Conservation (phyloP, 352 stramenopile species). For the Peronospora farinosa region DNA sequence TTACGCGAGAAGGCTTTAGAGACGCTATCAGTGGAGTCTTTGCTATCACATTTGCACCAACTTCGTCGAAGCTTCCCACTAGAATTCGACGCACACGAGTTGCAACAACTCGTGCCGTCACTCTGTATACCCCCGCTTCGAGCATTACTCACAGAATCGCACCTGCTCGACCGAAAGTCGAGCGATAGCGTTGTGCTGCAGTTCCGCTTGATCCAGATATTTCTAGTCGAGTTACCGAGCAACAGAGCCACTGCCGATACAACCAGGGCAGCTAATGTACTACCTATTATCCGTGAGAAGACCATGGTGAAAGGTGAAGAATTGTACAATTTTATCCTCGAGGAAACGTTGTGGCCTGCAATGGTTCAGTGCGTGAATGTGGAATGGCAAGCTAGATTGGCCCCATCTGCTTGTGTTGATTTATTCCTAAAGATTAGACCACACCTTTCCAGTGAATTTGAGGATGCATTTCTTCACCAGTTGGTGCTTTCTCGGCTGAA, state of each 20-base stretch:
- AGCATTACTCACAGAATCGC: constrained; percentile 30
- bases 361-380: constrained; percentile 63
- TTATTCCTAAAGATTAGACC: constrained; percentile 45
- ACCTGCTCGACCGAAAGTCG: constrained; percentile 35
- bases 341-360: constrained; percentile 67
- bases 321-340: constrained; percentile 73
- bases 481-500: constrained; percentile 66
- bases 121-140: constrained; percentile 60
- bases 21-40: constrained; percentile 29
- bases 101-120: constrained; percentile 63
- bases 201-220: constrained; percentile 49
- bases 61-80: constrained; percentile 44
- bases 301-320: constrained; percentile 47
- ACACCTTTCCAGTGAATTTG: constrained; percentile 46
- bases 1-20: constrained; percentile 32
- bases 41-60: constrained; percentile 37
- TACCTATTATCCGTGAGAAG: constrained; percentile 67
- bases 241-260: constrained; percentile 3
- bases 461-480: constrained; percentile 46
- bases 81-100: constrained; percentile 72
- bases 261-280: constrained; percentile 26
- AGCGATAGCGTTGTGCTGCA: constrained; percentile 34
- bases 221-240: constrained; percentile 45
- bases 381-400: constrained; percentile 45
- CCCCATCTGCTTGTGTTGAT: constrained; percentile 34